These are phyloP conservation scores for Rhizopus sp. DNA, from an alignment of 371 early-diverging fungal genomes.

Conservation along the genomic window DNA sequence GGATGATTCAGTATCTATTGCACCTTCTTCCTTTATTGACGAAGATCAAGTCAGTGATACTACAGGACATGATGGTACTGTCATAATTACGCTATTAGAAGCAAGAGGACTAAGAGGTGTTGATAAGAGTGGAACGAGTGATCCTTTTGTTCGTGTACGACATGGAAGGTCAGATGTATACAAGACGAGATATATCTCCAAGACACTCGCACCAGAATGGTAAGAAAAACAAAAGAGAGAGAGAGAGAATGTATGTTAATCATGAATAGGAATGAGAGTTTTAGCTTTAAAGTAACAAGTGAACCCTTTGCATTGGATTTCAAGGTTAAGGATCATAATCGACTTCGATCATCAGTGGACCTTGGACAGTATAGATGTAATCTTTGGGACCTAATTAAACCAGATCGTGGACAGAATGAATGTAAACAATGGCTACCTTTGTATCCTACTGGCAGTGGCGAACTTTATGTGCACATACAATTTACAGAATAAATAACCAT, in stretches of 20 bases:
- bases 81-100: constrained; percentile 54
- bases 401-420: constrained; percentile 23
- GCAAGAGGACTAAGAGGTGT: constrained; percentile 66
- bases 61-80: constrained; percentile 40
- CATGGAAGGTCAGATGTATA: constrained; percentile 51
- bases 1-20: constrained; percentile 25
- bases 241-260: background rate
- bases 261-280: constrained; percentile 38
- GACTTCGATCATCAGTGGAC: constrained; percentile 62
- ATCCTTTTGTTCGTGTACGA: constrained; percentile 61
- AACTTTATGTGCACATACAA: constrained; percentile 30
- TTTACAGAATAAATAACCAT: background rate
- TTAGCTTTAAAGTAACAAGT: constrained; percentile 30
- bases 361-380: constrained; percentile 62
- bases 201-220: constrained; percentile 77
- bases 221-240: constrained; percentile 22
- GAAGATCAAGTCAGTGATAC: constrained; percentile 17
- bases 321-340: constrained; percentile 70
- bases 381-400: constrained; percentile 56
- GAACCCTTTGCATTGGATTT: constrained; percentile 54
- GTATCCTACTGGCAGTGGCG: constrained; percentile 45
- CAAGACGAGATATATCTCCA: constrained; percentile 80
- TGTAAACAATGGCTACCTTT: constrained; percentile 43
- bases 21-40: constrained; percentile 16
- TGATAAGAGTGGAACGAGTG: constrained; percentile 63